These are phyloP conservation scores for Nakaseomyces nivariensis DNA, from an alignment of 1,139 yeast species.

Conservation along the genomic window DNA sequence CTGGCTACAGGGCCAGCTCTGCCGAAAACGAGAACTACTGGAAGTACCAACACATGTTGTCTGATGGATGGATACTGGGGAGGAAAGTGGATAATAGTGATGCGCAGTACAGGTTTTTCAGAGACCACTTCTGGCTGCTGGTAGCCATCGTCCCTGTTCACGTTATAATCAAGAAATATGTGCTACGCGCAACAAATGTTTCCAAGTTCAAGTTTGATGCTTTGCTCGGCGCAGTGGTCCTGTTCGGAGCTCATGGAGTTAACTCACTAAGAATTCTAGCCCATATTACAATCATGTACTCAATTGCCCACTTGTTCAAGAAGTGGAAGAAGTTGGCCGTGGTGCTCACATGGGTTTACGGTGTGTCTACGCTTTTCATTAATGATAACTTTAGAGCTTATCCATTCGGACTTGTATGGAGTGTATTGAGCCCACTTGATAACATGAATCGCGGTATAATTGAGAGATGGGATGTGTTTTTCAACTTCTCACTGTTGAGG, in stretches of 20 bases:
- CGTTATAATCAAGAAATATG: slow-evolving; percentile 37
- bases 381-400: slow-evolving; percentile 58
- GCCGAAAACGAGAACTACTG: slow-evolving; percentile 71
- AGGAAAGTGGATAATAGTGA: slow-evolving; percentile 86
- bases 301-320: slow-evolving; percentile 38
- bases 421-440: slow-evolving; percentile 41
- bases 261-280: slow-evolving; percentile 51
- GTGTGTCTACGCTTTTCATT: slow-evolving; percentile 61
- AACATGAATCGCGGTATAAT: slow-evolving; percentile 60
- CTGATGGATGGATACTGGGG: slow-evolving; percentile 69
- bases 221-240: slow-evolving; percentile 56
- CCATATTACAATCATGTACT: slow-evolving; percentile 48
- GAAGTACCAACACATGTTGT: slow-evolving; percentile 48
- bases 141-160: slow-evolving; percentile 48
- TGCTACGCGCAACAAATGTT: slow-evolving; percentile 29
- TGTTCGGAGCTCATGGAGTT: slow-evolving; percentile 74
- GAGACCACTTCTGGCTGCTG: slow-evolving; percentile 65
- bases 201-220: slow-evolving; percentile 49
- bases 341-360: slow-evolving; percentile 64
- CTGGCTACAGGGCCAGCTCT: slow-evolving; percentile 75
- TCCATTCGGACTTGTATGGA: slow-evolving; percentile 37
- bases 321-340: slow-evolving; percentile 22
- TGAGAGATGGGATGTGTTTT: slow-evolving; percentile 91
- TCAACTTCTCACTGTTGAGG: slow-evolving; percentile 77
- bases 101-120: slow-evolving; percentile 75